These are phyloP conservation scores for Alternaria dauci DNA, from an alignment of 2,329 filamentous ascomycete species.

Conservation along the genomic window DNA sequence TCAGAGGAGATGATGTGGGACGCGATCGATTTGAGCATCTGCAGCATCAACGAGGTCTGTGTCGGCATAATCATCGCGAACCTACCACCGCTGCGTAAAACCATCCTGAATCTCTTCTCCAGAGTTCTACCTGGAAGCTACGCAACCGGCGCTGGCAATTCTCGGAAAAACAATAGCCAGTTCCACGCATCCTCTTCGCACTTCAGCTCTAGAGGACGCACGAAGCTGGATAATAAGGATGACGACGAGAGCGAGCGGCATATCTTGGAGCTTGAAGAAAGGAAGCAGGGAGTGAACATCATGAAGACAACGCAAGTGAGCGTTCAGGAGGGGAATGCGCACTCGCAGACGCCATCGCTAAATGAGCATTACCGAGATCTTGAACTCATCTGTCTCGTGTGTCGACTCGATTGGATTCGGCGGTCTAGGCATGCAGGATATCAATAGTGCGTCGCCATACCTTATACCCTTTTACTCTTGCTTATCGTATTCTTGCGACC, in stretches of 20 bases:
- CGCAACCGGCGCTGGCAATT: neutral
- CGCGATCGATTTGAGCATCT: constrained; percentile 21
- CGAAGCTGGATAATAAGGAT: neutral
- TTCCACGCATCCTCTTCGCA: neutral
- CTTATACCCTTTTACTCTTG: neutral
- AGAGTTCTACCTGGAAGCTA: neutral
- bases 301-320: constrained; percentile 15
- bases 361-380: neutral
- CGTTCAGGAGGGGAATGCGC: neutral
- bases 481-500: neutral
- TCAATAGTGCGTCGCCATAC: neutral
- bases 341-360: neutral
- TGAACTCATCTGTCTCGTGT: neutral
- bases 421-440: neutral
- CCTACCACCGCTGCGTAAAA: constrained; percentile 23
- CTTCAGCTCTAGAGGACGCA: neutral
- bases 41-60: constrained; percentile 23
- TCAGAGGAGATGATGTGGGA: constrained; percentile 21
- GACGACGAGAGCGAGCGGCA: constrained; percentile 15
- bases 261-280: constrained; percentile 18
- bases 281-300: constrained; percentile 1
- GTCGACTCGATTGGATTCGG: neutral
- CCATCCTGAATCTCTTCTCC: neutral
- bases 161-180: neutral
- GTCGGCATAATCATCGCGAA: constrained; percentile 24